These are phyloP conservation scores for Psilocybe subaeruginosa DNA, from an alignment of 768 basidiomycete genomes.

Conservation along the genomic window DNA sequence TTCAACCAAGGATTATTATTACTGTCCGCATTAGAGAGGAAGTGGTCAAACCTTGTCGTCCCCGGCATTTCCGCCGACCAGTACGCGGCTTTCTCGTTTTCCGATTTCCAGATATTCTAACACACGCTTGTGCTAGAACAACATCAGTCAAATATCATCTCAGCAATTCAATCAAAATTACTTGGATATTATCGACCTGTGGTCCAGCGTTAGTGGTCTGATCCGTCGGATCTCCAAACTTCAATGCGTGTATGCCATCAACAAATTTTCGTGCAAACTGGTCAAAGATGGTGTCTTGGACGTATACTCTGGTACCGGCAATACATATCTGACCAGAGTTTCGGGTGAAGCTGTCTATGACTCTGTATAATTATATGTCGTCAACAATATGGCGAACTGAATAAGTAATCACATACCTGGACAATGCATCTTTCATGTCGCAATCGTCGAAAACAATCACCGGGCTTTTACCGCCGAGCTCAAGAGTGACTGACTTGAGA, in stretches of 20 bases:
- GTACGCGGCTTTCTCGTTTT: not conserved
- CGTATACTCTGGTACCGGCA: conserved; percentile 9
- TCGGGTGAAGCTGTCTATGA: not conserved
- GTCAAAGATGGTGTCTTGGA: conserved; percentile 12
- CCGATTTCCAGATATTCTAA: conserved; percentile 7
- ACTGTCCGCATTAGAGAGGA: too few species aligned
- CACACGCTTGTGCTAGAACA: not conserved
- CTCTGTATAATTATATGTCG: not conserved
- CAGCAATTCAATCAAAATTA: not conserved
- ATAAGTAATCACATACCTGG: not conserved
- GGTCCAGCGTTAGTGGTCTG: not conserved
- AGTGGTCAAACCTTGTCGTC: conserved; percentile 1
- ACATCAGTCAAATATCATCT: not conserved
- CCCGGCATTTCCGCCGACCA: not conserved
- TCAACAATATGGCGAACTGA: too few species aligned
- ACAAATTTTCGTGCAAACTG: not conserved
- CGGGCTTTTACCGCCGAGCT: conserved; percentile 70
- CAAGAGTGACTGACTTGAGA: conserved; percentile 72
- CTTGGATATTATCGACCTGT: conserved; percentile 1
- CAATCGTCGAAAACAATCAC: conserved; percentile 66
- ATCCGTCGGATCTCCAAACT: conserved; percentile 2
- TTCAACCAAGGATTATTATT: not conserved
- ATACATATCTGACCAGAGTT: conserved; percentile 8
- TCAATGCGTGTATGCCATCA: not conserved
- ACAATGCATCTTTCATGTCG: conserved; percentile 60